Conservation (phyloP, 1,284 basidiomycete species). For the Lignosus rhinocerotis region DNA sequence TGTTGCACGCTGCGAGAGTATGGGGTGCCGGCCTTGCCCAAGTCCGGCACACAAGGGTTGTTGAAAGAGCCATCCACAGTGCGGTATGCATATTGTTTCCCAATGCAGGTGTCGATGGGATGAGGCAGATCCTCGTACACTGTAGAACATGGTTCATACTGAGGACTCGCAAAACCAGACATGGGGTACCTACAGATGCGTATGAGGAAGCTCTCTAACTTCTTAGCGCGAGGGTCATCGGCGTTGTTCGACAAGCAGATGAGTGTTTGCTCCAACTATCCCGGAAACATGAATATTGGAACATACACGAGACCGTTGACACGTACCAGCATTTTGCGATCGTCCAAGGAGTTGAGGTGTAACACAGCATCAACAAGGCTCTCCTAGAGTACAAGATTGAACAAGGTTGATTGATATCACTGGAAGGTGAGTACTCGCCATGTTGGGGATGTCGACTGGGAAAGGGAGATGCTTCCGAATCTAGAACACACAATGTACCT, state of each 20-base stretch:
- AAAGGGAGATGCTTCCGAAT: conserved; percentile 45
- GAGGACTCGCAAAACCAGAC: neutral
- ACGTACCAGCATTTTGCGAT: conserved; percentile 60
- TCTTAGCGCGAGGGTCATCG: conserved; percentile 48
- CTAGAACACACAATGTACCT: conserved; percentile 29
- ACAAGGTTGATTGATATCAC: neutral
- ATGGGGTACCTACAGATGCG: conserved; percentile 52
- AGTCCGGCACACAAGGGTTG: conserved; percentile 64
- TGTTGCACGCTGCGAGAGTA: conserved; percentile 84
- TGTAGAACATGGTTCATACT: neutral
- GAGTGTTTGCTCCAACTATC: conserved; percentile 75
- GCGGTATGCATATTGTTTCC: conserved; percentile 62
- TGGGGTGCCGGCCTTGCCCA: conserved; percentile 74
- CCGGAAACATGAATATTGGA: conserved; percentile 8
- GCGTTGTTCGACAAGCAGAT: conserved; percentile 58
- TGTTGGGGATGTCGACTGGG: conserved; percentile 38
- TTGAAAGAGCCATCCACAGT: conserved; percentile 74
- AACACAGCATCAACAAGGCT: conserved; percentile 51
- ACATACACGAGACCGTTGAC: conserved; percentile 26
- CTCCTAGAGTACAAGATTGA: conserved; percentile 6
- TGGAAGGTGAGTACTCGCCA: conserved; percentile 36
- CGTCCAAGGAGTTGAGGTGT: conserved; percentile 64
- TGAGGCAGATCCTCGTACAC: conserved; percentile 82
- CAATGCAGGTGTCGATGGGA: conserved; percentile 70
- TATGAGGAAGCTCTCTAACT: conserved; percentile 55